These are phyloP conservation scores for Cyberlindnera bimundalis DNA, from an alignment of 805 yeast species.

Conservation along the genomic window DNA sequence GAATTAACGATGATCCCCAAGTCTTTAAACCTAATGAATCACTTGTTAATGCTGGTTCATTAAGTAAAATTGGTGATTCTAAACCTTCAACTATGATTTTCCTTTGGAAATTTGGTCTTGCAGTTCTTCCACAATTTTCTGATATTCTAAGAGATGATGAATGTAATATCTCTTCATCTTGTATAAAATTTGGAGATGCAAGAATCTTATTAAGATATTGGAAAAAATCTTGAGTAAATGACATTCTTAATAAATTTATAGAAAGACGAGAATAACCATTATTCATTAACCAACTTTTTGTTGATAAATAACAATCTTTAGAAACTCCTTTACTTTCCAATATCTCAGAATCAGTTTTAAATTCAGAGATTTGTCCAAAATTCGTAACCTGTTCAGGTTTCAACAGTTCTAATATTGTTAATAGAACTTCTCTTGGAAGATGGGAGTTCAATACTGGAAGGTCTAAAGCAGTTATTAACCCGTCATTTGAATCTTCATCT, in stretches of 20 bases:
- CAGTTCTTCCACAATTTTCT: slow-evolving; percentile 81
- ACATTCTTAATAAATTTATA: slow-evolving; percentile 30
- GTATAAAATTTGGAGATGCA: slow-evolving; percentile 38
- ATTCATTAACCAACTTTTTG: slow-evolving; percentile 43
- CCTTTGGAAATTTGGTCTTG: slow-evolving; percentile 69
- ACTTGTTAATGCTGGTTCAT: slow-evolving; percentile 82
- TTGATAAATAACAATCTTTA: slow-evolving; percentile 20
- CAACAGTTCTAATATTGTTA: slow-evolving; percentile 44
- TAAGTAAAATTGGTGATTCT: slow-evolving; percentile 34
- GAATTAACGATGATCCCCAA: slow-evolving; percentile 87
- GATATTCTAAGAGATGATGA: slow-evolving; percentile 65
- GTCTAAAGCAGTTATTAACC: too few relatives aligned
- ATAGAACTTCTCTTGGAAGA: slow-evolving; percentile 47
- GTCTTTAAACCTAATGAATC: slow-evolving; percentile 91
- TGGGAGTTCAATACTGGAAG: slow-evolving; percentile 46
- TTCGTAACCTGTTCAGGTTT: slow-evolving; percentile 49
- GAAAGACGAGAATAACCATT: slow-evolving; percentile 35
- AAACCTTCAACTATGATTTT: slow-evolving; percentile 47
- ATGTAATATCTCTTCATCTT: slow-evolving; percentile 42
- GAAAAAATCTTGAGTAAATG: slow-evolving; percentile 37
- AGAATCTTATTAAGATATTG: slow-evolving; percentile 47
- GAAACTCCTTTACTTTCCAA: slow-evolving; percentile 36
- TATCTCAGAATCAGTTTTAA: slow-evolving; percentile 17
- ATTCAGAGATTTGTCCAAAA: slow-evolving; percentile 36
- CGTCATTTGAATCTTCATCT: not conserved